Conservation (phyloP, 169 alveolate genomes). For the Eimeria brunetti region DNA sequence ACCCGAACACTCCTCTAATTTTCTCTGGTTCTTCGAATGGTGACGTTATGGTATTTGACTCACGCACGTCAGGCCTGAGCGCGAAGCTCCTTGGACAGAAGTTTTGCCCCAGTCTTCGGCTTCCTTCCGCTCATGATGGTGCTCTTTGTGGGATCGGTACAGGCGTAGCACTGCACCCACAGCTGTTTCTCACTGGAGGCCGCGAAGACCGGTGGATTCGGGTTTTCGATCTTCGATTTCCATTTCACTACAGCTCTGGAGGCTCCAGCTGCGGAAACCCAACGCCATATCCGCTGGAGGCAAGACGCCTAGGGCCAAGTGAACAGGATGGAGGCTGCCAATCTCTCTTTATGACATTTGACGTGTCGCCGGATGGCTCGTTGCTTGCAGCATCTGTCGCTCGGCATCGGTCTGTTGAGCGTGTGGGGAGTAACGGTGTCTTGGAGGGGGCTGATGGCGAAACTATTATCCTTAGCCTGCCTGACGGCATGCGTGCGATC, state of each 20-base stretch:
- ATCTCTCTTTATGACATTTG: constrained; percentile 42
- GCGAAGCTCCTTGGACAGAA: constrained; percentile 39
- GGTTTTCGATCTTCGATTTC: constrained; percentile 76
- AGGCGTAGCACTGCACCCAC: constrained; percentile 57
- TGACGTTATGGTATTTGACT: constrained; percentile 42
- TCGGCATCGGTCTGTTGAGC: constrained; percentile 15
- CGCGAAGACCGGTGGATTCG: constrained; percentile 78
- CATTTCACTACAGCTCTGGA: constrained; percentile 76
- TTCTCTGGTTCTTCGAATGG: constrained; percentile 53
- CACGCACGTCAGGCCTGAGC: constrained; percentile 32
- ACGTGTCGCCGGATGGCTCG: constrained; percentile 77
- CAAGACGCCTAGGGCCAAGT: constrained; percentile 59
- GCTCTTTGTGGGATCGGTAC: constrained; percentile 64
- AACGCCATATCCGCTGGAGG: constrained; percentile 75
- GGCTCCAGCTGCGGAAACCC: neutral
- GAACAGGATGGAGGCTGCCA: constrained; percentile 6
- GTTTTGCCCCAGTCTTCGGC: constrained; percentile 55
- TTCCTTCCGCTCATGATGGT: constrained; percentile 73
- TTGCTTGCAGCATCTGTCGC: constrained; percentile 65
- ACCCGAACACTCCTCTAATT: constrained; percentile 43
- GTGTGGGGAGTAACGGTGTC: neutral
- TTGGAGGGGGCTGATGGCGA: constrained; percentile 64
- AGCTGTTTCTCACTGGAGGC: constrained; percentile 69
- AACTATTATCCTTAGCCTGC: constrained; percentile 52
- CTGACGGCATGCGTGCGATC: constrained; percentile 54